Conservation (phyloP, 345 rosid species). For the Salix viminalis region DNA sequence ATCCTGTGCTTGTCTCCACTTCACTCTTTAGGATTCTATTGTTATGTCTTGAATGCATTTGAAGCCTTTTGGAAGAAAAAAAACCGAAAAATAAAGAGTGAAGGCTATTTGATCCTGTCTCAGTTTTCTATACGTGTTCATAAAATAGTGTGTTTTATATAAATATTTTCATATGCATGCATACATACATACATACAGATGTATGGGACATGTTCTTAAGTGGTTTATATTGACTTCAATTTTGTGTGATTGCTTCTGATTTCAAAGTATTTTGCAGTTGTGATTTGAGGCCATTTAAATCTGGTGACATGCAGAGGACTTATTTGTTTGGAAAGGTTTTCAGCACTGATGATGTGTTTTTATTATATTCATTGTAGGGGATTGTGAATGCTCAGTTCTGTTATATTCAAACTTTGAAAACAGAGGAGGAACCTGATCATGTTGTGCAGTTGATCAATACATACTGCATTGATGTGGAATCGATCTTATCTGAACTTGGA, state of each 20-base stretch:
- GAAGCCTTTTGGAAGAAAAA: neutral
- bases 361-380: slow-evolving; percentile 31
- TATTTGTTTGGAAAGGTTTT: neutral
- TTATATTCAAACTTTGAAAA: slow-evolving; percentile 32
- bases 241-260: neutral
- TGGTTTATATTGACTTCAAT: too few relatives aligned
- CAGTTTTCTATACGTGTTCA: neutral
- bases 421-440: slow-evolving; percentile 32
- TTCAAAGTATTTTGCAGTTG: neutral
- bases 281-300: neutral
- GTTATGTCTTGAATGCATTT: neutral
- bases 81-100: too few relatives aligned
- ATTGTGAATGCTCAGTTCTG: slow-evolving; percentile 33
- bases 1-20: slow-evolving; percentile 2
- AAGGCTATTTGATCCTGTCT: slow-evolving; percentile 7
- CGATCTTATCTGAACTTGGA: slow-evolving; percentile 32
- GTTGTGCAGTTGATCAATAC: slow-evolving; percentile 33
- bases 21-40: neutral
- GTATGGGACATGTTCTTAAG: too few relatives aligned
- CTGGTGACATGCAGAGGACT: slow-evolving; percentile 1
- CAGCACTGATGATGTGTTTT: neutral
- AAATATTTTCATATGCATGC: neutral
- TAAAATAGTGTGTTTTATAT: too few relatives aligned
- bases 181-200: neutral
- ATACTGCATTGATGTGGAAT: slow-evolving; percentile 34